Evolutionary conservation across 495 filamentous ascomycete species (phyloP), one percentile per base, ranked within the genome.

Genomic region (Lentithecium fluviatile): DNA sequence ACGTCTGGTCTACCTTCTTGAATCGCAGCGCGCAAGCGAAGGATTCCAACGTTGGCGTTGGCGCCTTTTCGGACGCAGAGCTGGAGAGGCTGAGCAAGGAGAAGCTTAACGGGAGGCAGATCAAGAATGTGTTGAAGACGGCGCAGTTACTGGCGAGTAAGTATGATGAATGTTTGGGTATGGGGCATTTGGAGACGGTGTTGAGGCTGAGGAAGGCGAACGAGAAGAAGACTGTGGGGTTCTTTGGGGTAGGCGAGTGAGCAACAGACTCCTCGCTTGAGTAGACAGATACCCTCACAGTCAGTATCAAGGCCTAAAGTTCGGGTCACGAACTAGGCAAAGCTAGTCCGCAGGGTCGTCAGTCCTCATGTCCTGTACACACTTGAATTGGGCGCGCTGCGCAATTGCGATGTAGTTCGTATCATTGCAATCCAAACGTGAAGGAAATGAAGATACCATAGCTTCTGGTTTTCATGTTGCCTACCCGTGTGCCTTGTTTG

Each of bases 71-170:
- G 36, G 76, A 79, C 6, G 49, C 65, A 3, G 74, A 78, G 3
- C 49, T 82, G 1, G 58, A 71, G 11, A 50, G 67, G 34, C 68
- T 86, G 43, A 75, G 74, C 0, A 54, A 57, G 5, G 65, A 75
- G 38, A 52, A 76, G 45, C 69, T 86, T 67, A 86, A 86, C 63
- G 82, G 83, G 0, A 66, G 82, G 45, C 77, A 86, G 71, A 87
- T 86, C 58, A 83, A 83, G 69, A 87, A 84, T 66, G 74, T 81
- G 5, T 71, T 86, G n/a, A 83, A 83, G 68, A 83, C 75, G 0
- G 80, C 80, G 25, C 68, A 72, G 34, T 50, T 78, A 32, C 62
- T 79, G 40, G 73, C 74, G 11, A 71, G 45, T 19, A 46, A 36
- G 37, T 38, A 58, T 21, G 47, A 49, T 23, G 46, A 42, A 15